Evolutionary conservation across 1,139 yeast species (phyloP).

Genomic region (Suhomyces guaymorum): DNA sequence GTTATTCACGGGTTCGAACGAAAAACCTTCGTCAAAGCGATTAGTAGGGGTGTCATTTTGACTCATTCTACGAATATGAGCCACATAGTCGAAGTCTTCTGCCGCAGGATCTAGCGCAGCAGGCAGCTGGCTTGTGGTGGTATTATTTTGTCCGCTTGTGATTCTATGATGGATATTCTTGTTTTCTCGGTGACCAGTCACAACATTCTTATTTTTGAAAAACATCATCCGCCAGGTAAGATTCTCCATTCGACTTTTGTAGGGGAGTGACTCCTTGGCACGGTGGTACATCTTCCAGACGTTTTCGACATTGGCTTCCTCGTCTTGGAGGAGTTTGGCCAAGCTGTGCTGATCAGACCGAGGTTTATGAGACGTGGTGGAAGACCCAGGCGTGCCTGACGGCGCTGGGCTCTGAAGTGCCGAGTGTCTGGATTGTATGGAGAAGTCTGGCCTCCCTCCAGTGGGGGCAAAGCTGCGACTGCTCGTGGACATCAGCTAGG

Average conservation of each 20-base stretch:
- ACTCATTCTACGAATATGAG: conserved; percentile 63
- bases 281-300: conserved; percentile 81
- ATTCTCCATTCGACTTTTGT: conserved; percentile 74
- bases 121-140: conserved; percentile 9
- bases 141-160: conserved; percentile 1
- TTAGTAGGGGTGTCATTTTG: conserved; percentile 20
- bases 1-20: conserved; percentile 5
- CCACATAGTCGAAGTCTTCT: conserved; percentile 65
- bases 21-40: conserved; percentile 10
- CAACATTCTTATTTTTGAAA: conserved; percentile 35
- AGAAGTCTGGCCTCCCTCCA: neutral
- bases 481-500: neutral
- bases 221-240: conserved; percentile 86
- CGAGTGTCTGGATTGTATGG: conserved; percentile 1
- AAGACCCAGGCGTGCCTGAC: conserved; percentile 11
- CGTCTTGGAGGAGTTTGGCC: conserved; percentile 17
- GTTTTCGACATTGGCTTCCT: conserved; percentile 52
- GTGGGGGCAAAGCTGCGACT: conserved; percentile 3
- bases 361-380: conserved; percentile 3
- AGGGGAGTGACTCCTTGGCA: conserved; percentile 78
- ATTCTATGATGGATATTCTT: no score
- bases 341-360: conserved; percentile 1
- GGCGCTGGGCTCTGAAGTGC: conserved; percentile 11
- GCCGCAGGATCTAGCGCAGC: conserved; percentile 38
- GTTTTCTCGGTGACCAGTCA: neutral